Evolutionary conservation across 805 yeast species (phyloP).

Genomic region (Starmerella sirachaensis): DNA sequence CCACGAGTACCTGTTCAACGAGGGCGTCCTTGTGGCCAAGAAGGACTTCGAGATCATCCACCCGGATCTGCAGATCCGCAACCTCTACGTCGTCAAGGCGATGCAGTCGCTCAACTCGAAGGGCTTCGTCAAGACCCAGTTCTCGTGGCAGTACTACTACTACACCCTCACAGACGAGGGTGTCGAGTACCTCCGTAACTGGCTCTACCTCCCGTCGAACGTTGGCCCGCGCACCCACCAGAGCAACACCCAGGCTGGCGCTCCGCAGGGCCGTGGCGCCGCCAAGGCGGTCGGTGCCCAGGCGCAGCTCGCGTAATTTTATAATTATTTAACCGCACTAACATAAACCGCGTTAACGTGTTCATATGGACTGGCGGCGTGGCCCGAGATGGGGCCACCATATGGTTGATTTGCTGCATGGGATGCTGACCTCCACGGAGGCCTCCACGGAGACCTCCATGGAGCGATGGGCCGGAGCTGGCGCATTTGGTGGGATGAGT

Average conservation of each 20-base stretch:
- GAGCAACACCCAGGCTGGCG: conserved; percentile 65
- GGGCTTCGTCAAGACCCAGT: conserved; percentile 99
- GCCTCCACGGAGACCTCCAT: no score
- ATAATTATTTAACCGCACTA: conserved; percentile 17
- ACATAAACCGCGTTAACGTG: conserved; percentile 6
- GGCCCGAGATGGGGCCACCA: no score
- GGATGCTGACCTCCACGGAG: no score
- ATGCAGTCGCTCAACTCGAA: conserved; percentile 97
- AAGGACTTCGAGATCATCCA: conserved; percentile 97
- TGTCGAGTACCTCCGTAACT: conserved; percentile 94
- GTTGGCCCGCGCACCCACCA: conserved; percentile 97
- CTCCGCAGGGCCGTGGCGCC: conserved; percentile 34
- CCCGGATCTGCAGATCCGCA: conserved; percentile 95
- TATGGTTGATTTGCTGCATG: no score
- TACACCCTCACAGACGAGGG: conserved; percentile 99
- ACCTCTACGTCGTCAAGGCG: conserved; percentile 96
- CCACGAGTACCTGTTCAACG: conserved; percentile 98
- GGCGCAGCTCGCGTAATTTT: conserved; percentile 29
- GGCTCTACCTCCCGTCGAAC: conserved; percentile 97
- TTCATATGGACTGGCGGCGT: background rate
- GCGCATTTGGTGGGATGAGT: no score
- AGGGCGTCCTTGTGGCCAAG: conserved; percentile 99
- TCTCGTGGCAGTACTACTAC: conserved; percentile 99
- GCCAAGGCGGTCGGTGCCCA: conserved; percentile 26
- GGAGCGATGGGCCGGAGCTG: no score